Evolutionary conservation across 345 rosid genomes (phyloP).

Genomic region (Firmiana major): DNA sequence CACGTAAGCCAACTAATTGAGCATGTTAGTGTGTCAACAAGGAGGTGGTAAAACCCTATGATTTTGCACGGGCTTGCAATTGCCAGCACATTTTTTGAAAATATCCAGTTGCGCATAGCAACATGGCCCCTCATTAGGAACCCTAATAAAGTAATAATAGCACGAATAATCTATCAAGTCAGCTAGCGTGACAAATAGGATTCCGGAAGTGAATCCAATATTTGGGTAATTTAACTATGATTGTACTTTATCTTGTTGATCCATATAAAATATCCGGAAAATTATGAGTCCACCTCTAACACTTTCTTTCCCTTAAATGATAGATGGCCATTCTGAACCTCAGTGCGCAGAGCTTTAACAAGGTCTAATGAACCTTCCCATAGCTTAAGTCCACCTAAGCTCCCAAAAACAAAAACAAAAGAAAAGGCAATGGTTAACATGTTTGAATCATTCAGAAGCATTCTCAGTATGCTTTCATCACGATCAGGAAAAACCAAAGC

Average conservation of each 20-base stretch:
- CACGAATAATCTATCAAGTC: background rate
- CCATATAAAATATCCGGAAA: slow-evolving; percentile 24
- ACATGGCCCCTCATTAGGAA: background rate
- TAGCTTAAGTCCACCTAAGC: slow-evolving; percentile 84
- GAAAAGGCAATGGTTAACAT: background rate
- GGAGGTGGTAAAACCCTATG: background rate
- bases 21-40: background rate
- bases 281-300: slow-evolving; percentile 64
- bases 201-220: background rate
- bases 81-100: background rate
- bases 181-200: background rate
- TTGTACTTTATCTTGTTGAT: background rate
- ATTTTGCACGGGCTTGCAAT: background rate
- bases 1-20: background rate
- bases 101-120: background rate
- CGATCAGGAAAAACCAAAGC: background rate
- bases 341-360: slow-evolving; percentile 63
- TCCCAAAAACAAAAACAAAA: background rate
- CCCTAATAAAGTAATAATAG: background rate
- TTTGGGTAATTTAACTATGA: background rate
- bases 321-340: slow-evolving; percentile 43
- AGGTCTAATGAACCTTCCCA: slow-evolving; percentile 99
- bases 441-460: background rate
- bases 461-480: background rate
- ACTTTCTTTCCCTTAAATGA: slow-evolving; percentile 63